Evolutionary conservation across 768 basidiomycete species (phyloP), one percentile per base, ranked within the genome.

Genomic region (Trametes coccinea): DNA sequence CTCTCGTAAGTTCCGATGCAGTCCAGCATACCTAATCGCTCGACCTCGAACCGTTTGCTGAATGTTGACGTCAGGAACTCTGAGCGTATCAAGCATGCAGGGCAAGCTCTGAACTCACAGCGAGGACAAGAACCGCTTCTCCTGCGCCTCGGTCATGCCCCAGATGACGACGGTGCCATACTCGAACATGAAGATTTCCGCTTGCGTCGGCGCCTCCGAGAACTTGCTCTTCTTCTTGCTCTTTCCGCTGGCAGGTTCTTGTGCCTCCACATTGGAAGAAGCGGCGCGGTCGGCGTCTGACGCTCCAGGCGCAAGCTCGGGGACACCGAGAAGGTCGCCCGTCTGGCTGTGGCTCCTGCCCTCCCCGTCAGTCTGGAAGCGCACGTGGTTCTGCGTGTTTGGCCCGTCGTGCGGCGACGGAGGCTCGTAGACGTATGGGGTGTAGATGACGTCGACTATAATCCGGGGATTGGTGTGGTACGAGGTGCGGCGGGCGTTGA

Each of bases 141-240:
- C 95, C 70, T 97, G 92, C 5, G 85, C 79, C 72, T 97, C 93
- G 41, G 92, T 89, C 95, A 98, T 97, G 29, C 95, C 95, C 95
- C 95, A 98, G 53, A 96, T 92, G 29, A 98, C 95, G 30, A 96
- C 91, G 0, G 93, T 95, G 11, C 95, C 95, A 71, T 96, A 97
- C 64, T 89, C 84, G 74, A 97, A 98, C 65, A 97, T 76, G 73
- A 96, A 97, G 56, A 97, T 90, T 74, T 97, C 95, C 8, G 91
- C 90, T 65, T 89, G 87, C 34, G 81, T 82, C 5, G 85, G 80
- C 39, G 83, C 79, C 33, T 85, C 80, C 67, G 88, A 75, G 69
- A 89, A 90, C 73, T 87, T 88, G 71, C 83, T 87, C 62, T 81
- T 82, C 69, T 82, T 87, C 72, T 77, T 74, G 52, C 61, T 77